Conservation (phyloP, 805 yeast species). For the Myxozyma neotropica region DNA sequence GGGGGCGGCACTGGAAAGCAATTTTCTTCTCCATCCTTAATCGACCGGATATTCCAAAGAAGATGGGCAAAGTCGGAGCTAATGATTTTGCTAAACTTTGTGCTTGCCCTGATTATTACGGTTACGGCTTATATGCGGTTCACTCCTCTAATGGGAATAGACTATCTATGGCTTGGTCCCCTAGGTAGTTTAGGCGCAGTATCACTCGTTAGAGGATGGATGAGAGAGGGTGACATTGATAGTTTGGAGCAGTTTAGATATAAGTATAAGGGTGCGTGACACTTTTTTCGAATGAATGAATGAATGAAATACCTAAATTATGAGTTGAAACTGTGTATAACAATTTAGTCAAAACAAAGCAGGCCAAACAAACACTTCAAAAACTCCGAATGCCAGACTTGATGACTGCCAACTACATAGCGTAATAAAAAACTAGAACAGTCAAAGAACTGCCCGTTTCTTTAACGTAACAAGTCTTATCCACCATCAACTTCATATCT, state of each 20-base stretch:
- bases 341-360: background rate
- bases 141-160: constrained; percentile 25
- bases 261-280: constrained; percentile 32
- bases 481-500: too few species aligned
- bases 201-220: constrained; percentile 25
- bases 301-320: too few species aligned
- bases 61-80: background rate
- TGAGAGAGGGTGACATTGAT: constrained; percentile 31
- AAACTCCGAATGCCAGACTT: constrained; percentile 1
- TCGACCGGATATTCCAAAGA: background rate
- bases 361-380: constrained; percentile 5
- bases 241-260: constrained; percentile 29
- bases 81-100: constrained; percentile 13
- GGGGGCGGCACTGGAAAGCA: background rate
- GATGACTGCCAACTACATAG: background rate
- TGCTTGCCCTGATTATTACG: constrained; percentile 12
- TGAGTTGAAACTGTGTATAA: too few species aligned
- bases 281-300: background rate
- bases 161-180: constrained; percentile 31
- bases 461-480: too few species aligned
- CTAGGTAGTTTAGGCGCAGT: constrained; percentile 13
- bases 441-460: too few species aligned
- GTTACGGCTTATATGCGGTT: constrained; percentile 18
- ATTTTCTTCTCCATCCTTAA: background rate
- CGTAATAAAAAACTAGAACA: background rate